Percentiles rank a stretch among this genome's conserved stretches.
Evolutionary conservation across 2,329 filamentous ascomycete species (phyloP).

Genomic region (Colletotrichum musicola): DNA sequence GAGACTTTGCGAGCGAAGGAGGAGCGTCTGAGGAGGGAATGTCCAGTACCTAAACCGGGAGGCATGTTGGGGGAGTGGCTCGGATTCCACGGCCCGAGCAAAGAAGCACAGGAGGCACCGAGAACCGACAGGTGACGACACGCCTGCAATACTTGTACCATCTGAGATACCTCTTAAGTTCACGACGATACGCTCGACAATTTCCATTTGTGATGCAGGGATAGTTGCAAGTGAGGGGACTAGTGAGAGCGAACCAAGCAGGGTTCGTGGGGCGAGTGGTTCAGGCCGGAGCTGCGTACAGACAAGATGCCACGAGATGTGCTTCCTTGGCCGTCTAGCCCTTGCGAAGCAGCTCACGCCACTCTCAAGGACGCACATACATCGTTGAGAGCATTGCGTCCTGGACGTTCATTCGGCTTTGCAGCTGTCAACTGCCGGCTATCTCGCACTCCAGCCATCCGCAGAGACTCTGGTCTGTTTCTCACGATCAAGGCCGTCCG

Average conservation of each 20-base stretch:
- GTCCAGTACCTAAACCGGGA: slow-evolving; percentile 90
- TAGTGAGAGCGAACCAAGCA: too few species aligned
- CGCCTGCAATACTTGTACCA: slow-evolving; percentile 30
- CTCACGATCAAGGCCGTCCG: too few species aligned
- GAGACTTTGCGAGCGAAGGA: slow-evolving; percentile 46
- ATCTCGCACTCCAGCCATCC: too few species aligned
- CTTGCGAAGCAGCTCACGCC: neutral
- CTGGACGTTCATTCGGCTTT: too few species aligned
- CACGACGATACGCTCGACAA: neutral
- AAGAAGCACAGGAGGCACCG: slow-evolving; percentile 19
- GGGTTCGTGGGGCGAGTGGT: too few species aligned
- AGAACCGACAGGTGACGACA: slow-evolving; percentile 24
- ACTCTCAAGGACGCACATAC: neutral
- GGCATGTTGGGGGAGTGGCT: slow-evolving; percentile 82
- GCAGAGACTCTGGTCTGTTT: too few species aligned
- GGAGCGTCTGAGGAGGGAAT: slow-evolving; percentile 74
- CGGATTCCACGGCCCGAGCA: slow-evolving; percentile 67
- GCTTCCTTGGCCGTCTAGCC: neutral
- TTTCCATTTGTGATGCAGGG: neutral
- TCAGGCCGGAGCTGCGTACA: too few species aligned
- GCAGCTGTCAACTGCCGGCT: too few species aligned
- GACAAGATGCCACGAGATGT: neutral
- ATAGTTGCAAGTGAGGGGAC: neutral
- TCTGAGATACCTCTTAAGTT: slow-evolving; percentile 34
- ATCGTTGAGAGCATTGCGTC: too few species aligned